A percentile compares a stretch with the other conserved stretches of the same genome.
Evolutionary conservation across 73 alveolate genomes (phyloP).

Genomic region (Paramecium tetraurelia): DNA sequence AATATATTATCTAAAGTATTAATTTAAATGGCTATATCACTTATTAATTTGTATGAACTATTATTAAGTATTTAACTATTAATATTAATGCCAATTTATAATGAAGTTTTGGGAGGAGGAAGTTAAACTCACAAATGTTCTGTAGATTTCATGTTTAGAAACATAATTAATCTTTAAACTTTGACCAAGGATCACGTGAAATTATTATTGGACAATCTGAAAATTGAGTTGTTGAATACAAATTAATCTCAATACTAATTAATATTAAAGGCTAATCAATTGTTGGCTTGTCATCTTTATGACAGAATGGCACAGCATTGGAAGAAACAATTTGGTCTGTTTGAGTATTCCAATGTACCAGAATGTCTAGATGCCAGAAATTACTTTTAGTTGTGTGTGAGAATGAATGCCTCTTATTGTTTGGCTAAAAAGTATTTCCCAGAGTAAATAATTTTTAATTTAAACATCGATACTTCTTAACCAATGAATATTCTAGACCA

Average conservation of each 20-base stretch:
- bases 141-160: slow-evolving; percentile 37
- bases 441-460: background rate
- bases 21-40: background rate
- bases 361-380: slow-evolving; percentile 60
- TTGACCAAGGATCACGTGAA: slow-evolving; percentile 49
- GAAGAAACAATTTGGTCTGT: slow-evolving; percentile 52
- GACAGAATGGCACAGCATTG: slow-evolving; percentile 57
- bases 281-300: slow-evolving; percentile 53
- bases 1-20: background rate
- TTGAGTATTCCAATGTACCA: slow-evolving; percentile 51
- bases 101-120: slow-evolving; percentile 42
- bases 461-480: slow-evolving; percentile 33
- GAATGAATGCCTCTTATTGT: slow-evolving; percentile 53
- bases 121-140: background rate
- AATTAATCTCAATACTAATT: background rate
- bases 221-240: slow-evolving; percentile 60
- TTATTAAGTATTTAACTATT: background rate
- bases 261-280: slow-evolving; percentile 13
- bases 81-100: slow-evolving; percentile 29
- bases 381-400: slow-evolving; percentile 36
- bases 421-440: slow-evolving; percentile 58
- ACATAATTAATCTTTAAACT: slow-evolving; percentile 34
- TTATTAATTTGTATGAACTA: too few relatives aligned
- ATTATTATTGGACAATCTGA: background rate
- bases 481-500: slow-evolving; percentile 55